These are phyloP conservation scores for Penicillium pulvis DNA, from an alignment of 495 filamentous ascomycete genomes.

Conservation along the genomic window DNA sequence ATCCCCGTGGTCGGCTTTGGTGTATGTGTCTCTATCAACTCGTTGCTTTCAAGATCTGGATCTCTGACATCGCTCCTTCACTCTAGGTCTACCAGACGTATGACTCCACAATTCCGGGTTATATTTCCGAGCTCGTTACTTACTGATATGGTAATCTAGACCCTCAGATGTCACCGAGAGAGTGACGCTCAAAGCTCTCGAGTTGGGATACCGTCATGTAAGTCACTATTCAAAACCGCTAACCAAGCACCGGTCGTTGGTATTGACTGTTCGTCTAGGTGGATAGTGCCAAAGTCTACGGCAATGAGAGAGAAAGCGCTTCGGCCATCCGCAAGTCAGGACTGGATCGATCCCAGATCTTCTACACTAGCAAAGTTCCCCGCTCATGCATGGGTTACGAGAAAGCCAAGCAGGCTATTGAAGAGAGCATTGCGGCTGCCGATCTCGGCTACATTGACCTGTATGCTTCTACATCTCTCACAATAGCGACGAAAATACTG, in stretches of 20 bases:
- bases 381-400: constrained; percentile 50
- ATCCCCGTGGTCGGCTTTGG: constrained; percentile 77
- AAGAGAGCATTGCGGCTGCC: constrained; percentile 45
- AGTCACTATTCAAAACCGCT: constrained; percentile 9
- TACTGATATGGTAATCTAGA: constrained; percentile 28
- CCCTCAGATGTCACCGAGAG: constrained; percentile 58
- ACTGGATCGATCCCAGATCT: constrained; percentile 50
- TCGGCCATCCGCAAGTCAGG: constrained; percentile 48
- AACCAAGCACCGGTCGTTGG: not conserved
- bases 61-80: not conserved
- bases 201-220: constrained; percentile 73
- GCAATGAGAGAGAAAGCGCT: constrained; percentile 54
- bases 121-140: not conserved
- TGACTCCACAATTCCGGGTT: not conserved
- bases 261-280: constrained; percentile 35
- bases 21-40: constrained; percentile 45
- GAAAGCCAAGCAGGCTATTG: constrained; percentile 50
- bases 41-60: not conserved
- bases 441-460: constrained; percentile 59
- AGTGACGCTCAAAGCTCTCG: constrained; percentile 63
- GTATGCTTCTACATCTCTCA: constrained; percentile 22
- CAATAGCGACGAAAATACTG: not conserved
- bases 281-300: constrained; percentile 56
- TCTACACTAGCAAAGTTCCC: constrained; percentile 61
- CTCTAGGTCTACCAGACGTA: constrained; percentile 75